Percentiles rank a stretch among this genome's conserved stretches.
Conservation (phyloP, 768 basidiomycete species). For the Termitomyces sp. region DNA sequence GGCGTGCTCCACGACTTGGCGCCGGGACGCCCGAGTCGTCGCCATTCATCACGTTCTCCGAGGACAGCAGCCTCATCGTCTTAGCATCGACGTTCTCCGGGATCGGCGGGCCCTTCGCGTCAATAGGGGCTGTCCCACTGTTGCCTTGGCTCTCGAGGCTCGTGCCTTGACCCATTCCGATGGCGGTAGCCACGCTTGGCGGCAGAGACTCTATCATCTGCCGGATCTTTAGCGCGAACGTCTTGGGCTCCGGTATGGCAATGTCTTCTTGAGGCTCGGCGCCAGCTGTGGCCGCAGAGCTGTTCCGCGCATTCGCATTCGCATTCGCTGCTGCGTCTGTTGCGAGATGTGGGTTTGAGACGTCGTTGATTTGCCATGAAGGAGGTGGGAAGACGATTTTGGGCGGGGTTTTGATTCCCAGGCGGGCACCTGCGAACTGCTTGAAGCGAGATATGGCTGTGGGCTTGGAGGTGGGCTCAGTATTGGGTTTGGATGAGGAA, state of each 20-base stretch:
- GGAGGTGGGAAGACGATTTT: conserved; percentile 37
- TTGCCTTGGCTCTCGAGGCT: neutral
- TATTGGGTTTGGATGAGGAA: neutral
- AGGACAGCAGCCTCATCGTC: conserved; percentile 46
- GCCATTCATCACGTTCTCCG: conserved; percentile 63
- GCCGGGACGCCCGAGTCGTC: conserved; percentile 15
- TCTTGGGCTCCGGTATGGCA: conserved; percentile 28
- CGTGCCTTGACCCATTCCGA: conserved; percentile 5
- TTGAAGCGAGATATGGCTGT: conserved; percentile 30
- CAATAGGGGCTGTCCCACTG: neutral
- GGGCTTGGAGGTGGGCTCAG: conserved; percentile 28
- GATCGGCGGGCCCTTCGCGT: conserved; percentile 29
- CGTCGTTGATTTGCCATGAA: conserved; percentile 39
- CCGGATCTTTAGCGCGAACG: conserved; percentile 31
- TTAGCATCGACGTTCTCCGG: conserved; percentile 40
- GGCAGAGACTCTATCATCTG: conserved; percentile 31
- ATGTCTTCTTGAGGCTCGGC: conserved; percentile 11
- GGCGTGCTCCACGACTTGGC: conserved; percentile 15
- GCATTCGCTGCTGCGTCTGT: neutral
- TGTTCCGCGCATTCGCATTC: conserved; percentile 1
- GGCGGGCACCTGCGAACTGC: conserved; percentile 22
- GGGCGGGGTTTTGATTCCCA: conserved; percentile 14
- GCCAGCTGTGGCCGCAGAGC: neutral
- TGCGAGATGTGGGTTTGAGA: conserved; percentile 5
- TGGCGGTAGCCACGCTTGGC: conserved; percentile 15